Evolutionary conservation across 805 yeast species (phyloP), one percentile per base, ranked within the genome.

Genomic region (Myxozyma neotropica): DNA sequence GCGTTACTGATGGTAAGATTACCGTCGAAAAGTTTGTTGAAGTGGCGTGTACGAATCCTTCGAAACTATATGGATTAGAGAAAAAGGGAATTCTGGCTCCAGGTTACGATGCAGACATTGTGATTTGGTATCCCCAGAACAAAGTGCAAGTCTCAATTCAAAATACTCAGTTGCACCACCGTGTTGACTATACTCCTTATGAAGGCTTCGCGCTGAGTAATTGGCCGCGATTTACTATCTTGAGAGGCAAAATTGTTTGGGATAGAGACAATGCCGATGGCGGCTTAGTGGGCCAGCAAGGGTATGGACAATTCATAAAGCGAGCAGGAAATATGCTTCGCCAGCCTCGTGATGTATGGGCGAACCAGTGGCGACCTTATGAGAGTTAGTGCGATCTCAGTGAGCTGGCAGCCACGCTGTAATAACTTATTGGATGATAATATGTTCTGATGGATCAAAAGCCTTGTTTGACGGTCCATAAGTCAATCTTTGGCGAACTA

Each of bases 21-120:
- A 63, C 76, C 2, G 74, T 77, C 4, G 75, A 78, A 60, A 75
- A 71, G 60, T 78, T 76, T 60, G 82, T 80, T 17, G 82, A 80
- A 65, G 59, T 80, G 24, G 73, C 79, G 26, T 73, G 76, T 19
- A 74, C 81, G 2, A 80, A 80, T 59, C 78, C 82, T 2, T 80
- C 83, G 0, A 75, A 76, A 55, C 60, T 80, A 15, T 79, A 79
- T 53, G 83, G 83, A 8, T 57, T 79, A 29, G 71, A 72, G 40
- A 66, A 58, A 45, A 79, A 79, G 61, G 83, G 83, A 3, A 69
- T 75, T 6, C 70, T 80, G 35, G 75, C 75, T 15, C 77, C 79
- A 19, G 83, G 83, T 1, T 71, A 71, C 58, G 83, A 80, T 69
- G 83, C 83, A 4, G 83, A 80, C 63, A 50, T 80, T 19, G 78